Percentiles rank a stretch among this genome's conserved stretches.
phyloP scores from a whole-genome alignment of 805 yeast genomes.

The Saturnispora zaruensis region DNA sequence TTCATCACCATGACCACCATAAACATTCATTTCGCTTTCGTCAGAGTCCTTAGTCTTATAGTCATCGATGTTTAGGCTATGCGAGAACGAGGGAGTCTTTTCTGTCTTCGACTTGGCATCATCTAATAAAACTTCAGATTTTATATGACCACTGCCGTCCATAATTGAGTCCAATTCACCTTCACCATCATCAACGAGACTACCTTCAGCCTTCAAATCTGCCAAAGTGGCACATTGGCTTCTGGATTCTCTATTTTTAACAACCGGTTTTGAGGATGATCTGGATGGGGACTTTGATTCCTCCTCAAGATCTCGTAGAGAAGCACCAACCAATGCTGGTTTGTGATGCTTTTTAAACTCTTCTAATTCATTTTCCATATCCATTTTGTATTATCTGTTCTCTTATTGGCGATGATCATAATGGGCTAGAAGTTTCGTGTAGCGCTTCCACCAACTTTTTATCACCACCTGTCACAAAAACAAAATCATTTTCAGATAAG shows the following conservation, averaged over 20 bases:
- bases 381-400: constrained; percentile 28
- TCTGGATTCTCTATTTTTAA: constrained; percentile 33
- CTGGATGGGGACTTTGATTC: constrained; percentile 5
- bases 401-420: neutral
- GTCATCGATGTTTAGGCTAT: constrained; percentile 1
- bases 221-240: constrained; percentile 24
- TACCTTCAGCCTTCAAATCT: constrained; percentile 38
- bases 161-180: constrained; percentile 44
- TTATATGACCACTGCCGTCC: constrained; percentile 47
- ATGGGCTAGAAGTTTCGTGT: neutral
- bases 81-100: neutral
- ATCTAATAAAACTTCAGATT: constrained; percentile 35
- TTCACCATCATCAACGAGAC: constrained; percentile 49
- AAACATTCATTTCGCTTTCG: constrained; percentile 14
- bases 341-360: constrained; percentile 38
- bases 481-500: neutral
- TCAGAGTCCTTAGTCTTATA: constrained; percentile 6
- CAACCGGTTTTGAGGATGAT: constrained; percentile 31
- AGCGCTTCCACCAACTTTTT: neutral
- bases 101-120: neutral
- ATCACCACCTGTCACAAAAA: neutral
- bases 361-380: constrained; percentile 45
- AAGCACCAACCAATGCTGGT: constrained; percentile 48
- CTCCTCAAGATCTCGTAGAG: constrained; percentile 27
- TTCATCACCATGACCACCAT: constrained; percentile 27